Conservation (phyloP, 2,329 filamentous ascomycete genomes). For the Trichoderma sp. region DNA sequence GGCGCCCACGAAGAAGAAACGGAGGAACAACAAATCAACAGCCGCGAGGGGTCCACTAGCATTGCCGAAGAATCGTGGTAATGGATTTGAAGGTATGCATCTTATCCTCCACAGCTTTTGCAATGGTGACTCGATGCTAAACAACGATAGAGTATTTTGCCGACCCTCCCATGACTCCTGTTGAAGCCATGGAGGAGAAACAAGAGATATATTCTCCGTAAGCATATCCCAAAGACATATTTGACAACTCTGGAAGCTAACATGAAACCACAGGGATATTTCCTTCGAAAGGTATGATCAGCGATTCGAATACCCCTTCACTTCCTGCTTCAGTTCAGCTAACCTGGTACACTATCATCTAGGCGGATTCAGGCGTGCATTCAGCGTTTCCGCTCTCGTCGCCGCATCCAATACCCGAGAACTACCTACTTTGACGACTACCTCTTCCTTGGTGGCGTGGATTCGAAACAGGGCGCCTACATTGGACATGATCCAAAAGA, state of each 20-base stretch:
- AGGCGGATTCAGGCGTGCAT: conserved; percentile 84
- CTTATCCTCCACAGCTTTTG: neutral
- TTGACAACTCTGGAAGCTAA: conserved; percentile 22
- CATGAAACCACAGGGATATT: conserved; percentile 38
- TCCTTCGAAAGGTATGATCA: conserved; percentile 55
- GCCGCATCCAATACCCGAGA: conserved; percentile 66
- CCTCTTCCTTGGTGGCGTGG: conserved; percentile 78
- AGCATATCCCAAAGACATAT: conserved; percentile 29
- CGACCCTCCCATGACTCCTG: conserved; percentile 73
- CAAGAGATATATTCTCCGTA: conserved; percentile 64
- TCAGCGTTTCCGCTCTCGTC: conserved; percentile 72
- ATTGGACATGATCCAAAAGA: conserved; percentile 59
- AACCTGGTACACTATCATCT: neutral
- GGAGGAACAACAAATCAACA: conserved; percentile 22
- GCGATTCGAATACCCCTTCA: neutral
- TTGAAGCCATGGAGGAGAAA: conserved; percentile 62
- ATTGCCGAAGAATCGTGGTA: conserved; percentile 46
- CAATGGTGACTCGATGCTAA: neutral
- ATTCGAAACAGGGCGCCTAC: conserved; percentile 56
- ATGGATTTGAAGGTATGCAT: conserved; percentile 65
- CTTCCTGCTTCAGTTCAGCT: neutral
- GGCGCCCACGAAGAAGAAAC: conserved; percentile 22
- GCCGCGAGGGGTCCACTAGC: conserved; percentile 39
- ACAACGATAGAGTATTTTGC: conserved; percentile 62
- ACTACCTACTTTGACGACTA: conserved; percentile 72